Evolutionary conservation across 805 yeast species (phyloP).

Genomic region (Ogataea wickerhamii): DNA sequence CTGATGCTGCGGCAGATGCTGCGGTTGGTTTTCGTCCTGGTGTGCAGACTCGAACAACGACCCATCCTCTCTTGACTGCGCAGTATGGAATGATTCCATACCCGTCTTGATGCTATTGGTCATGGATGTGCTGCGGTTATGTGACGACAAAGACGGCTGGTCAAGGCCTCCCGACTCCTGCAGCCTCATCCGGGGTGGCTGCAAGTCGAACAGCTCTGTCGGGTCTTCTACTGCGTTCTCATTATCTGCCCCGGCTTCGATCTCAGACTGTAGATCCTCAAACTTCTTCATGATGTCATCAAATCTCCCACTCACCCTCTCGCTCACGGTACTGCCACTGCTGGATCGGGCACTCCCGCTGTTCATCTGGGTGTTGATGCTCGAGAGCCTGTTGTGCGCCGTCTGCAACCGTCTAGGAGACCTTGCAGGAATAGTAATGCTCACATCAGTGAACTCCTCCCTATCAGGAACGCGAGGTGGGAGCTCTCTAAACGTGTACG

Average conservation of each 20-base stretch:
- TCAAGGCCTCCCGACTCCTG: background rate
- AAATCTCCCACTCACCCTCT: constrained; percentile 24
- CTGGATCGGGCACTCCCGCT: background rate
- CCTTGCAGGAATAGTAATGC: constrained; percentile 29
- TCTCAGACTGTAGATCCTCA: constrained; percentile 26
- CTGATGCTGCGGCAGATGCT: background rate
- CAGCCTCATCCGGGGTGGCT: background rate
- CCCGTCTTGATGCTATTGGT: constrained; percentile 20
- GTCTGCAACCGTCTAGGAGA: constrained; percentile 30
- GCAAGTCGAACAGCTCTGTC: background rate
- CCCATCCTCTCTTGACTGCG: constrained; percentile 6
- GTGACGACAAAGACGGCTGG: constrained; percentile 7
- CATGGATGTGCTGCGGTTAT: constrained; percentile 9
- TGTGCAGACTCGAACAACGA: constrained; percentile 14
- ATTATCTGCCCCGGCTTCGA: constrained; percentile 19
- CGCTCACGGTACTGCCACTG: constrained; percentile 8
- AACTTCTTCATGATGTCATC: constrained; percentile 33
- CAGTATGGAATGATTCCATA: constrained; percentile 26
- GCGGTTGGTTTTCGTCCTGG: constrained; percentile 2
- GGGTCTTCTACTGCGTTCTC: constrained; percentile 4
- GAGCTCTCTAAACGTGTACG: constrained; percentile 1
- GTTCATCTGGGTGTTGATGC: constrained; percentile 1
- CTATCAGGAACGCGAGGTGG: constrained; percentile 25
- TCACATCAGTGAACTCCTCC: constrained; percentile 23
- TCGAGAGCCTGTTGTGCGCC: constrained; percentile 3